Evolutionary conservation across 768 basidiomycete species (phyloP), one percentile per base, ranked within the genome.

Genomic region (Punctularia strigosozonata): DNA sequence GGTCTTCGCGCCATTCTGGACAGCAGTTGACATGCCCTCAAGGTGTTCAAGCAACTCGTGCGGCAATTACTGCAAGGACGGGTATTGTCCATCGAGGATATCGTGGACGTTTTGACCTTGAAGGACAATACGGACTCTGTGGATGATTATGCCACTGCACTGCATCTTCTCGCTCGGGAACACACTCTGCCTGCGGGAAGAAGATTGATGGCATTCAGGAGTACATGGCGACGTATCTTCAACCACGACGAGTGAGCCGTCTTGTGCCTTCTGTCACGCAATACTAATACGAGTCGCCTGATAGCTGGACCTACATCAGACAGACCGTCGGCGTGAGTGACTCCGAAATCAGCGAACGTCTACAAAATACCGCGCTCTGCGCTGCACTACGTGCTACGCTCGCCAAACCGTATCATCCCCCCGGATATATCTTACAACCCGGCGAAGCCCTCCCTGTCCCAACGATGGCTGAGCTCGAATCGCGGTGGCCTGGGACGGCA

Each of bases 221-320:
- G 75, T 23, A 69, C 87, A 13, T 97, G 92, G 92, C 72, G 92
- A 25, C 68, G 92, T 22, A 72, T 94, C 33, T 94, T 85, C 53
- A 68, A 83, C 37, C 80, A 87, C 37, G 90, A 97, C 54, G 75
- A 95, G 91, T 94, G 57, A 43, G 33, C 33, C 19, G 10, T 34
- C 18, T 66, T 36, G 43, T 38, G 33, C 31, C 8, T 15, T 40
- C 20, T 26, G 12, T 15, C 20, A 23, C 23, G 14, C 36, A 1
- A 6, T 10, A 34, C 33, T 33, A 20, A 31, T 20, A 42, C 15
- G 41, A 18, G 24, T 39, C n/a, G 26, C 39, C 17, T 37, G 31
- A n/a, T 43, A 92, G 89, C 54, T 97, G 91, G 90, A 61, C 75
- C 37, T 54, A 60, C 6, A 79, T 97, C 32, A 71, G 77, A 15